Percentiles rank a stretch among this genome's conserved stretches.
Evolutionary conservation across 148 eudicot genomes (phyloP).

Genomic region (Chenopodium quinoa): DNA sequence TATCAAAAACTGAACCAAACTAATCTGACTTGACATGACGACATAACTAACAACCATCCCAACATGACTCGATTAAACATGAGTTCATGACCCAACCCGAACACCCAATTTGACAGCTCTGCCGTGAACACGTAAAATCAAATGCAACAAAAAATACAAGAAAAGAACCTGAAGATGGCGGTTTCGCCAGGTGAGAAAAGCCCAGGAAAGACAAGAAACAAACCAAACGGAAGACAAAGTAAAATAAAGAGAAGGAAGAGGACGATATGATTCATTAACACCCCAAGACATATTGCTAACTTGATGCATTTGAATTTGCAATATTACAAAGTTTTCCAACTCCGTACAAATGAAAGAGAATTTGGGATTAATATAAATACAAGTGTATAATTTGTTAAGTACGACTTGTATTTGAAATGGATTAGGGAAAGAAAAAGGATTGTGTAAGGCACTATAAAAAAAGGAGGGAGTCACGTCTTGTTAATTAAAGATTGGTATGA

Average conservation of each 20-base stretch:
- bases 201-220: conserved; percentile 63
- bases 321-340: not conserved
- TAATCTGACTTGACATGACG: no score
- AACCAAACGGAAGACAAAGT: conserved; percentile 67
- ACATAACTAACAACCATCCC: not conserved
- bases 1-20: not conserved
- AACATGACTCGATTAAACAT: not conserved
- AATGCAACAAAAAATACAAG: not conserved
- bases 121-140: not conserved
- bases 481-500: conserved; percentile 10
- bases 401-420: not conserved
- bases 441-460: conserved; percentile 14
- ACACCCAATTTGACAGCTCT: no score
- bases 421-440: not conserved
- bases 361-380: not conserved
- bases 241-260: conserved; percentile 69
- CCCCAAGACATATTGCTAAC: conserved; percentile 13
- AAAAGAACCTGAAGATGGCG: conserved; percentile 84
- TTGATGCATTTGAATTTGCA: not conserved
- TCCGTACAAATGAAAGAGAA: not conserved
- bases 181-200: conserved; percentile 59
- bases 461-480: conserved; percentile 27
- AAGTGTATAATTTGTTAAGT: no score
- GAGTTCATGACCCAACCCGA: no score
- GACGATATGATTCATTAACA: conserved; percentile 62